Conservation (phyloP, 345 rosid species). For the Chamaenerion angustifolium region DNA sequence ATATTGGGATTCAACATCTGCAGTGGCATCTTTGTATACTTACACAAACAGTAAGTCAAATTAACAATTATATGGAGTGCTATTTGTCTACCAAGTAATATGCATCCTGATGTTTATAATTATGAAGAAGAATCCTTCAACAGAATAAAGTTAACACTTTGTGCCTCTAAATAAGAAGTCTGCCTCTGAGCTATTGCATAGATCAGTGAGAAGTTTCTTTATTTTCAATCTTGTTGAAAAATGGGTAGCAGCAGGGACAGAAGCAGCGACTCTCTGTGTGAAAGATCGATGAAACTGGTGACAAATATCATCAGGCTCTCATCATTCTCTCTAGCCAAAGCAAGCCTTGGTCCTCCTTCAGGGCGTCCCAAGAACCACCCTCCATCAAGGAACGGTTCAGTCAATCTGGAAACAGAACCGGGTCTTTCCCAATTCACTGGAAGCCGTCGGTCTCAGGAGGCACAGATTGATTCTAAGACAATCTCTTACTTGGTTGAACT, state of each 20-base stretch:
- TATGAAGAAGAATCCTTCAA: too few relatives aligned
- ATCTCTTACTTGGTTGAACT: slow-evolving; percentile 27
- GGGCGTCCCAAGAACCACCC: slow-evolving; percentile 7
- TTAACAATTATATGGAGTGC: too few relatives aligned
- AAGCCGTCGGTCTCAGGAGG: slow-evolving; percentile 15
- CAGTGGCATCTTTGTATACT: too few relatives aligned
- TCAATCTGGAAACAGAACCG: slow-evolving; percentile 5
- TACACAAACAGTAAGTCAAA: too few relatives aligned
- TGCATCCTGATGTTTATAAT: too few relatives aligned
- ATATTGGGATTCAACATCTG: too few relatives aligned
- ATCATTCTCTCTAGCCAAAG: slow-evolving; percentile 35
- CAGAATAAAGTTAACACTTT: too few relatives aligned
- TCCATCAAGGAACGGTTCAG: slow-evolving; percentile 1
- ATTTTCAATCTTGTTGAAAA: too few relatives aligned
- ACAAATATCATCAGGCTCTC: slow-evolving; percentile 29
- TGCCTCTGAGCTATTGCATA: too few relatives aligned
- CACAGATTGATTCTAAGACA: slow-evolving; percentile 13
- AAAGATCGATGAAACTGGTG: slow-evolving; percentile 36
- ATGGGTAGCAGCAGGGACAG: slow-evolving; percentile 8
- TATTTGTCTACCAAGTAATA: too few relatives aligned
- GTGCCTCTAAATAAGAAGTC: too few relatives aligned
- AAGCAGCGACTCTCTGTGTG: slow-evolving; percentile 25
- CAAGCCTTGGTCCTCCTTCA: slow-evolving; percentile 28
- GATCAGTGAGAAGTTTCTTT: not conserved
- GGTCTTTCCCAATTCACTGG: slow-evolving; percentile 10